These are phyloP conservation scores for Cornus controversa DNA, from an alignment of 148 eudicot genomes.

Conservation along the genomic window DNA sequence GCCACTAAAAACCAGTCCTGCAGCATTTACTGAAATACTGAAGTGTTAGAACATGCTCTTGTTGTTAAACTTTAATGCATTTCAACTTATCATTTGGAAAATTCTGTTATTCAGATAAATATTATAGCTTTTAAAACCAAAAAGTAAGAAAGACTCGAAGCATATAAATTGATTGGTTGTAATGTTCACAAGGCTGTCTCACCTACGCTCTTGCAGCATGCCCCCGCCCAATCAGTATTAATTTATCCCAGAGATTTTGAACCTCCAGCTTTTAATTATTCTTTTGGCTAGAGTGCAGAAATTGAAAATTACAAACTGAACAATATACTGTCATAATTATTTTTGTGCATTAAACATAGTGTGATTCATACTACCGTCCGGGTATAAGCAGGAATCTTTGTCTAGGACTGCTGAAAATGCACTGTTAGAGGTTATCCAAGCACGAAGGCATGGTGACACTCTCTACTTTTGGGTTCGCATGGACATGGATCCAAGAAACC, in stretches of 20 bases:
- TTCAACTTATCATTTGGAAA: too few species aligned
- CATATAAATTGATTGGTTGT: not conserved
- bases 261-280: not conserved
- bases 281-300: not conserved
- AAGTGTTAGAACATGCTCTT: too few species aligned
- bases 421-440: conserved; percentile 61
- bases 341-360: not conserved
- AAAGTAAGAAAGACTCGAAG: not conserved
- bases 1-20: too few species aligned
- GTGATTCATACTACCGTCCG: conserved; percentile 13
- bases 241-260: not conserved
- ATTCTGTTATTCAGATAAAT: too few species aligned
- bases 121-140: not conserved
- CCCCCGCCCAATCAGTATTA: not conserved
- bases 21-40: too few species aligned
- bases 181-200: too few species aligned
- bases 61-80: too few species aligned
- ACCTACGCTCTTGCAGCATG: too few species aligned
- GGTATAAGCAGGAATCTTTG: conserved; percentile 58
- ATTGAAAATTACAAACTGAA: not conserved
- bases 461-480: conserved; percentile 87
- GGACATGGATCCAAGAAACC: conserved; percentile 82
- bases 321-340: too few species aligned
- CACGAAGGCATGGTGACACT: conserved; percentile 66
- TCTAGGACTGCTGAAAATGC: conserved; percentile 67